Percentiles rank a stretch among this genome's conserved stretches.
Evolutionary conservation across 768 basidiomycete species (phyloP).

Genomic region (Candolleomyces eurysporus): DNA sequence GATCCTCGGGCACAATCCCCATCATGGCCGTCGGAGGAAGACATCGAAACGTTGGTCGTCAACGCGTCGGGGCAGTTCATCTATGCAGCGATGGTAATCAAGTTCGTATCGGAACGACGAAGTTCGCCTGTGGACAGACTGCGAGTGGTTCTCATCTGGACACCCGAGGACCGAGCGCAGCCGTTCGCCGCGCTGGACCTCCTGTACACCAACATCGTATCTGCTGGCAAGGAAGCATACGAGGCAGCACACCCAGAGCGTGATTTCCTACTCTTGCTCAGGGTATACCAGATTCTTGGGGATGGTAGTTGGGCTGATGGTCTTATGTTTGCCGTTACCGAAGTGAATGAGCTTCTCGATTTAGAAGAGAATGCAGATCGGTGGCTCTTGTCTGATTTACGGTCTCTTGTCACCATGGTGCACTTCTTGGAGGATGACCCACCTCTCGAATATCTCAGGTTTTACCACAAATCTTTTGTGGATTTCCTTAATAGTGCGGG

Average conservation of each 20-base stretch:
- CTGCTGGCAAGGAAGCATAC: neutral
- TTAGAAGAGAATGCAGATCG: neutral
- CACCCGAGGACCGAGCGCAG: neutral
- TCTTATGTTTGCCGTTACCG: neutral
- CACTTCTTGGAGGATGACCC: neutral
- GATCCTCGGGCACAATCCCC: too few species aligned
- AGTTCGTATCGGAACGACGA: neutral
- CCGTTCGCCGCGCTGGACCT: neutral
- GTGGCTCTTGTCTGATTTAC: neutral
- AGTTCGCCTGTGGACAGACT: neutral
- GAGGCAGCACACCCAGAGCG: neutral
- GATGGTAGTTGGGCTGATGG: neutral
- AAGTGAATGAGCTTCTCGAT: neutral
- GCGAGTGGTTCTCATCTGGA: neutral
- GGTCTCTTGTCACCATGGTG: neutral
- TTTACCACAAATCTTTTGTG: neutral
- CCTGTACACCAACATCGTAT: neutral
- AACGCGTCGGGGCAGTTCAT: neutral
- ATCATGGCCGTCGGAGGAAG: conserved; percentile 8
- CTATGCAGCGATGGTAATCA: neutral
- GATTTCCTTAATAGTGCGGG: neutral
- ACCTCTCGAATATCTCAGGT: neutral
- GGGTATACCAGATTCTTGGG: neutral
- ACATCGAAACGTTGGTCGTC: neutral
- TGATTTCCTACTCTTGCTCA: neutral